Evolutionary conservation across 1,284 basidiomycete species (phyloP).

Genomic region (Phellinidium pouzarii): DNA sequence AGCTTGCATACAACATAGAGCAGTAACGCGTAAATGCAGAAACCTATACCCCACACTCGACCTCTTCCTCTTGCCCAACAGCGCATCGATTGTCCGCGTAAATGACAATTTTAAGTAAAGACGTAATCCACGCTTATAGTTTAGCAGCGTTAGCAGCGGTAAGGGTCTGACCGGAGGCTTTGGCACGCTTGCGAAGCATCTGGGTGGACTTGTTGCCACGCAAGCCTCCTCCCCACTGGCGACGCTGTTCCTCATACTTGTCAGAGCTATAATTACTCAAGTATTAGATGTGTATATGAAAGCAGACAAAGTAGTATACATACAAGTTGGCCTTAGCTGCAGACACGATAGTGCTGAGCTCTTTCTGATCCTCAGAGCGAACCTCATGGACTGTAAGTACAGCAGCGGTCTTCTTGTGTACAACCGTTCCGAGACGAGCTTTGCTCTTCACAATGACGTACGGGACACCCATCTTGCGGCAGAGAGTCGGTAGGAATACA

Average conservation of each 20-base stretch:
- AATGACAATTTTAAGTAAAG: conserved; percentile 3
- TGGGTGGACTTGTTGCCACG: conserved; percentile 90
- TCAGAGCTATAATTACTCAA: conserved; percentile 58
- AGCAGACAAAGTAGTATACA: conserved; percentile 25
- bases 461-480: conserved; percentile 98
- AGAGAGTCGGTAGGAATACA: conserved; percentile 95
- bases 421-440: conserved; percentile 93
- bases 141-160: conserved; percentile 52
- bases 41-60: neutral
- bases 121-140: conserved; percentile 37
- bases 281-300: conserved; percentile 9
- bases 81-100: neutral
- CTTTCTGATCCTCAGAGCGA: conserved; percentile 88
- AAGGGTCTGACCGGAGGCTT: conserved; percentile 71
- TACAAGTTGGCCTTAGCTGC: conserved; percentile 98
- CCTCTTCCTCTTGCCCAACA: neutral
- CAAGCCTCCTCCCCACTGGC: conserved; percentile 94
- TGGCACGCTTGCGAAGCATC: conserved; percentile 92
- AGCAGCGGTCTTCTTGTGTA: conserved; percentile 97
- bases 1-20: conserved; percentile 16
- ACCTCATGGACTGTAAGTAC: conserved; percentile 91
- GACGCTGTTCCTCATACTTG: conserved; percentile 89
- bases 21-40: neutral
- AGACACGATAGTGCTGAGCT: conserved; percentile 87
- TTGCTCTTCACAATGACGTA: conserved; percentile 99